Base-by-base conservation (phyloP, 805 yeast genomes). In the Starmerella ratchasimensis region DNA sequence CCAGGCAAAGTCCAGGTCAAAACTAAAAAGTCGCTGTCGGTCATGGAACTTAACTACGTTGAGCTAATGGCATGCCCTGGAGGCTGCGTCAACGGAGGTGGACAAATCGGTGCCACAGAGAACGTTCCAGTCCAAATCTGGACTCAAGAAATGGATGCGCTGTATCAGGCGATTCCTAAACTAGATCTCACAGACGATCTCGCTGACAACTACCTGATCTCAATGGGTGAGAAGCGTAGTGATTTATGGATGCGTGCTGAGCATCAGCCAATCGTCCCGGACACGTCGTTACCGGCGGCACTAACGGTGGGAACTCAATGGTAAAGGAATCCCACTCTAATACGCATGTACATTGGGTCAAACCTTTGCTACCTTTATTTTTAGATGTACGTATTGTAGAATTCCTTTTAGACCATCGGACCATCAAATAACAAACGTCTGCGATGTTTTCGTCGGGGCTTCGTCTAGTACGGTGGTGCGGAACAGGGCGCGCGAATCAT, bases 61-160 rank as follows among this genome's bases (percentile, higher is more conserved):
- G 98, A 90, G 52, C 79, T 90, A 31, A 88, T 84, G 95, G 98
- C 98, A 1, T 90, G 98, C 57, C 98, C 98, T 5, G 84, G 82
- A 21, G 98, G 98, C 1, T 90, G 97, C 53, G 80, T 86, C 39
- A 90, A 88, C 52, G 98, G 98, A 9, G 97, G 98, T 17, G 98
- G 98, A 0, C 86, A 84, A 50, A 69, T 83, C 15, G 67, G 71
- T 4, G 65, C 57, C 10, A 59, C 60, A n/a, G 56, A 44, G 15
- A 50, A 40, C 24, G 42, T 50, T 13, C 48, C 49, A 11, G 34
- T 42, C 34, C 52, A 50, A 37, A 58, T 52, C 33, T 60, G 59
- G 61, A 47, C 40, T 37, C 56, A 45, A 42, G 53, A 47, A 30
- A 46, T 43, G 39, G 61, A 55, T 41, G 44, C 34, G 60, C 54